A percentile compares a stretch with the other conserved stretches of the same genome.
Evolutionary conservation across 331 rosid genomes (phyloP).

Genomic region (Telfairia occidentalis): DNA sequence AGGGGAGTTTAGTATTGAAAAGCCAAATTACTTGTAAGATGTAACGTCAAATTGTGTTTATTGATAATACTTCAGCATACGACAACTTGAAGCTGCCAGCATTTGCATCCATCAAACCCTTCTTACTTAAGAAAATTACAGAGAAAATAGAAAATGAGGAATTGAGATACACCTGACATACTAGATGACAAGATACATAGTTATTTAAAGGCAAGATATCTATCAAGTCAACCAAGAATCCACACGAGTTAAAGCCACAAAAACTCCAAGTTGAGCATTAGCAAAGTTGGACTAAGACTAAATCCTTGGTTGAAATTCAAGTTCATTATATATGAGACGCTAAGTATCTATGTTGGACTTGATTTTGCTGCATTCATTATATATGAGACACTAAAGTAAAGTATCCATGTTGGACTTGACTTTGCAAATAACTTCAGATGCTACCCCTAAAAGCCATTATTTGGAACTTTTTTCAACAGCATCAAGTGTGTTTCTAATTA

Average conservation of each 20-base stretch:
- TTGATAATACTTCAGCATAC: not conserved
- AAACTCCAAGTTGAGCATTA: not conserved
- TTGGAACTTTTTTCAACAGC: not conserved
- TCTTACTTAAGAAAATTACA: not conserved
- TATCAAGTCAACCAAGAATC: not conserved
- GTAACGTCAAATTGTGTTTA: not conserved
- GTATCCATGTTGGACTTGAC: not conserved
- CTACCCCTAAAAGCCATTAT: not conserved
- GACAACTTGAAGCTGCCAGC: not conserved
- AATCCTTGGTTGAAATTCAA: not conserved
- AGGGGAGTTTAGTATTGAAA: not conserved
- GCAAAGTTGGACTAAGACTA: not conserved
- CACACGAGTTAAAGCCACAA: not conserved
- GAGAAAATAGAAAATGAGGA: not conserved
- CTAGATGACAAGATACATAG: no score
- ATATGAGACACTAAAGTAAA: not conserved
- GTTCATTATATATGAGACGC: not conserved
- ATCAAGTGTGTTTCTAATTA: not conserved
- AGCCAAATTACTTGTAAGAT: not conserved
- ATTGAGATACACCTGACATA: not conserved
- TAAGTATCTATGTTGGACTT: no score
- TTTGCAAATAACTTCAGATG: not conserved
- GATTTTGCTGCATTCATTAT: no score
- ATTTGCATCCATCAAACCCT: not conserved
- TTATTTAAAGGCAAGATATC: not conserved